A percentile compares a stretch with the other conserved stretches of the same genome.
Evolutionary conservation across 179 eudicot genomes (phyloP).

Genomic region (Silene noctiflora): DNA sequence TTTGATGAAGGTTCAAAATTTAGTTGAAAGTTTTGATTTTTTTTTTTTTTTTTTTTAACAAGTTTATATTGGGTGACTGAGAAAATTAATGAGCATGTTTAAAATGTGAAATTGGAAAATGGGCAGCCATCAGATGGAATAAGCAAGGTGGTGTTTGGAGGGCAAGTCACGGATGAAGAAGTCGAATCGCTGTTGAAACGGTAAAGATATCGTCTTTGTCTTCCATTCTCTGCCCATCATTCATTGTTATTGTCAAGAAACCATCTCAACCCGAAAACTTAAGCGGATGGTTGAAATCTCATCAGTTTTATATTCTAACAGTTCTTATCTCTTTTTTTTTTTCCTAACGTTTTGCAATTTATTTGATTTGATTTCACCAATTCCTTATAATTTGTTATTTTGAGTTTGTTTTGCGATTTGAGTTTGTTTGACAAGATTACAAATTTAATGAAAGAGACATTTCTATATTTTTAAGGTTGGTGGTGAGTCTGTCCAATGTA

Average conservation of each 20-base stretch:
- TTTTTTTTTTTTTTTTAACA: too few relatives aligned
- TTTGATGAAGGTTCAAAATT: neutral
- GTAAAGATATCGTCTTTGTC: too few relatives aligned
- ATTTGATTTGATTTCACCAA: too few relatives aligned
- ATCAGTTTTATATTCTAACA: too few relatives aligned
- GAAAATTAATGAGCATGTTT: neutral
- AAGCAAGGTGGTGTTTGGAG: slow-evolving; percentile 61
- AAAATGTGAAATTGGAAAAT: slow-evolving; percentile 14
- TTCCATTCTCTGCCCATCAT: too few relatives aligned
- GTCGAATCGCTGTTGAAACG: slow-evolving; percentile 39
- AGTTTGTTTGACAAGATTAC: neutral
- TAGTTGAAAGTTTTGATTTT: too few relatives aligned
- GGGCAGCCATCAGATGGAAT: slow-evolving; percentile 63
- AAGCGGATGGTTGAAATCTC: too few relatives aligned
- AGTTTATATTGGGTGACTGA: neutral
- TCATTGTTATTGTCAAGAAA: too few relatives aligned
- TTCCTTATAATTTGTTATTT: neutral
- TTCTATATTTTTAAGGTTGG: slow-evolving; percentile 4
- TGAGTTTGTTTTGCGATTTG: slow-evolving; percentile 8
- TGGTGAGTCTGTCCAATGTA: neutral
- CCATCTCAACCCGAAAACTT: too few relatives aligned
- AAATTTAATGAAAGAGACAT: neutral
- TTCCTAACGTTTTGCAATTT: too few relatives aligned
- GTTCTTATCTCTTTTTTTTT: too few relatives aligned
- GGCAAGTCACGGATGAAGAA: slow-evolving; percentile 63